Conservation (phyloP, 2,329 filamentous ascomycete genomes). For the Aspergillus sp. region DNA sequence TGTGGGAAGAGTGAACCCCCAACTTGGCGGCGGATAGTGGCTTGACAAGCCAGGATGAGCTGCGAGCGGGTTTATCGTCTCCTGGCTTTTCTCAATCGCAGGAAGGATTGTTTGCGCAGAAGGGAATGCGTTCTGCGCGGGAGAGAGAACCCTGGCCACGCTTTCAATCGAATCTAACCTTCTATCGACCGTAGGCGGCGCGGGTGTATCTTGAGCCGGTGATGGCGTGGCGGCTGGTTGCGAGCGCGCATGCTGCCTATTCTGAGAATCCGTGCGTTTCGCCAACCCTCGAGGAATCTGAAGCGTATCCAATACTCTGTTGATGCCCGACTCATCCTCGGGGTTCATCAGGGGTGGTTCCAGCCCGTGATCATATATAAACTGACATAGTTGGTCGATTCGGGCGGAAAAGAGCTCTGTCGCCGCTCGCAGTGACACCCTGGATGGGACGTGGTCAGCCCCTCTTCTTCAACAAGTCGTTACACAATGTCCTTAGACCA, state of each 20-base stretch:
- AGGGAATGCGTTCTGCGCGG: conserved; percentile 12
- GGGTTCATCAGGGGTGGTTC: conserved; percentile 40
- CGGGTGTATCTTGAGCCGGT: conserved; percentile 15
- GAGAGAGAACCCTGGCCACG: conserved; percentile 6
- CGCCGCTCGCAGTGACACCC: conserved; percentile 36
- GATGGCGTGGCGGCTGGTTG: background rate
- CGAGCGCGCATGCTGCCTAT: background rate
- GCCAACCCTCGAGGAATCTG: conserved; percentile 30
- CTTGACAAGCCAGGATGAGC: conserved; percentile 20
- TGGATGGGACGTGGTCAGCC: conserved; percentile 15
- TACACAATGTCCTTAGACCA: background rate
- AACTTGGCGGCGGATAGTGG: conserved; percentile 27
- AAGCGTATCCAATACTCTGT: conserved; percentile 39
- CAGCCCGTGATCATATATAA: conserved; percentile 43
- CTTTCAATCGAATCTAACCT: conserved; percentile 8
- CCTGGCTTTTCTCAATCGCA: conserved; percentile 13
- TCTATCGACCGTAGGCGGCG: conserved; percentile 7
- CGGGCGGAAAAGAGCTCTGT: conserved; percentile 39
- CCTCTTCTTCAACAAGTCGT: background rate
- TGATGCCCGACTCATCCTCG: conserved; percentile 39
- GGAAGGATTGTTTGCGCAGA: conserved; percentile 14
- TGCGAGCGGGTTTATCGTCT: conserved; percentile 23
- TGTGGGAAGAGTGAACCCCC: conserved; percentile 38
- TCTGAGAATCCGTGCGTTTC: conserved; percentile 10
- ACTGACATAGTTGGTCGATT: conserved; percentile 40